phyloP scores from a whole-genome alignment of 345 rosid genomes.

The Heritiera littoralis region DNA sequence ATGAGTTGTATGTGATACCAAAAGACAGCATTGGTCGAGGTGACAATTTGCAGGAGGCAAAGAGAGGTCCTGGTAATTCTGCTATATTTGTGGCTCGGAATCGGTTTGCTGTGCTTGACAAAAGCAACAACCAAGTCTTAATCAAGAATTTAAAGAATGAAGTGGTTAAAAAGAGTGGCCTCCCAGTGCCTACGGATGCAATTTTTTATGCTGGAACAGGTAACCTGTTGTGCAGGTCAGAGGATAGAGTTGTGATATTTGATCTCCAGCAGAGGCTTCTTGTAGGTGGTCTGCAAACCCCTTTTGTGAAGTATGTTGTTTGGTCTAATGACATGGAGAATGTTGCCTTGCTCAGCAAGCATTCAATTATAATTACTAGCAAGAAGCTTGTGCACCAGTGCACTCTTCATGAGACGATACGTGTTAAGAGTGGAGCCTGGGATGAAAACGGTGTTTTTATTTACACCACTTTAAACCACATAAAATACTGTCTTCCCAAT shows the following conservation, averaged over 20 bases:
- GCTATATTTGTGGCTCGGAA: constrained; percentile 86
- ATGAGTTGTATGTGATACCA: constrained; percentile 81
- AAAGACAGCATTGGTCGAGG: constrained; percentile 75
- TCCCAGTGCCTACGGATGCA: constrained; percentile 78
- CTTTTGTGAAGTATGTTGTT: constrained; percentile 72
- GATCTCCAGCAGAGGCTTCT: constrained; percentile 91
- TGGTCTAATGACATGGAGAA: constrained; percentile 96
- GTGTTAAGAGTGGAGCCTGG: constrained; percentile 96
- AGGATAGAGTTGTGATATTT: constrained; percentile 78
- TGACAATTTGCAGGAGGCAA: constrained; percentile 76
- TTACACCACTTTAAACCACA: constrained; percentile 83
- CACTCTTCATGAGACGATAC: constrained; percentile 90
- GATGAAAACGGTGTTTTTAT: constrained; percentile 93
- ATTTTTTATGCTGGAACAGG: constrained; percentile 94
- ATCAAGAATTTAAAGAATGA: constrained; percentile 82
- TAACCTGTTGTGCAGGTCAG: constrained; percentile 79
- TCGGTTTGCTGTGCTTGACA: constrained; percentile 91
- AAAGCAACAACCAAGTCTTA: constrained; percentile 77
- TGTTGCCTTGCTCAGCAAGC: constrained; percentile 95
- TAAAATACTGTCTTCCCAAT: constrained; percentile 93
- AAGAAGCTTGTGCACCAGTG: constrained; percentile 83
- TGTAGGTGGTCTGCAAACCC: constrained; percentile 82
- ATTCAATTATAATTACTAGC: constrained; percentile 78
- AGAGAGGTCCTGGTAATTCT: constrained; percentile 80
- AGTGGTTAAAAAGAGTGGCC: constrained; percentile 70